Evolutionary conservation across 495 filamentous ascomycete genomes (phyloP).

Genomic region (Trichoderma orchidacearum): DNA sequence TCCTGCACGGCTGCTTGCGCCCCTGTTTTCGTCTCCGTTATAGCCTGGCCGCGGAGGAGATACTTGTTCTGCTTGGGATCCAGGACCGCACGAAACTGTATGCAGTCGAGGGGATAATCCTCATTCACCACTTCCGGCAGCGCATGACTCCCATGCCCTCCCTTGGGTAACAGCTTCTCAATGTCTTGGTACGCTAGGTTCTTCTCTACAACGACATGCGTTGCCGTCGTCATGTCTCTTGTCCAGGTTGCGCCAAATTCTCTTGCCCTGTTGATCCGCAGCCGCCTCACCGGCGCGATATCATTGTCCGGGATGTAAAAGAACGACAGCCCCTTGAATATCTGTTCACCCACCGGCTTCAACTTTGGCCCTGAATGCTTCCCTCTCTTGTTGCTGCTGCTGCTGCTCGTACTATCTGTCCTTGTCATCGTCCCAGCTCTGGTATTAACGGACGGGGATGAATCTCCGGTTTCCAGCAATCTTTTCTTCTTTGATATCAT

Average conservation of each 20-base stretch:
- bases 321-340: slow-evolving; percentile 53
- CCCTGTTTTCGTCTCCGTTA: slow-evolving; percentile 6
- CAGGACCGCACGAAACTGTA: slow-evolving; percentile 43
- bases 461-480: neutral
- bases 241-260: slow-evolving; percentile 57
- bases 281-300: slow-evolving; percentile 45
- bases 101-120: slow-evolving; percentile 66
- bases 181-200: slow-evolving; percentile 50
- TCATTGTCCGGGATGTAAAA: slow-evolving; percentile 78
- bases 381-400: neutral
- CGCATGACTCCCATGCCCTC: slow-evolving; percentile 14
- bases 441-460: neutral
- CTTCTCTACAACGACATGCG: slow-evolving; percentile 74
- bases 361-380: slow-evolving; percentile 9
- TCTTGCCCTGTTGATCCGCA: slow-evolving; percentile 59
- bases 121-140: slow-evolving; percentile 51
- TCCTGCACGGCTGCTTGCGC: slow-evolving; percentile 1
- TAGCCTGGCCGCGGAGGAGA: slow-evolving; percentile 27
- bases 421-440: neutral
- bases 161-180: slow-evolving; percentile 10
- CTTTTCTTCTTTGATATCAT: neutral
- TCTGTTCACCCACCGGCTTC: slow-evolving; percentile 44
- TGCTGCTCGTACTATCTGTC: neutral
- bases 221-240: slow-evolving; percentile 25
- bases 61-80: slow-evolving; percentile 47